A percentile compares a stretch with the other conserved stretches of the same genome.
Conservation (phyloP, 1,284 basidiomycete species). For the Neolentinus lepideus region DNA sequence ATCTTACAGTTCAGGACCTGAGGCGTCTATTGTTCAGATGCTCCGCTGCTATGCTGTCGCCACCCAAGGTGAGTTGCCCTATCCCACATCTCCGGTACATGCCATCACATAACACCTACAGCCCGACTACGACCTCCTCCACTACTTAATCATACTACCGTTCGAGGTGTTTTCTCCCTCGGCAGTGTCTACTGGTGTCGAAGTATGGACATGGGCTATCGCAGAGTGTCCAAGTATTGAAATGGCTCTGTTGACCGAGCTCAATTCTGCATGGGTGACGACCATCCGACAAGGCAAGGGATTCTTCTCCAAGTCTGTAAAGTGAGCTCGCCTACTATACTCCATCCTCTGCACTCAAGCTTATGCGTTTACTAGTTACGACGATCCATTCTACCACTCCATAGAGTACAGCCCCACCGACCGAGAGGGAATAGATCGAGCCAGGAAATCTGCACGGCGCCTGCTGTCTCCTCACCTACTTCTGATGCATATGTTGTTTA, state of each 20-base stretch:
- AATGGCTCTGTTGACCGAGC: constrained; percentile 77
- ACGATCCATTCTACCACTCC: constrained; percentile 83
- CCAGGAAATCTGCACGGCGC: constrained; percentile 63
- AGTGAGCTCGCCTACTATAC: constrained; percentile 46
- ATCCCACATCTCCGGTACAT: not conserved
- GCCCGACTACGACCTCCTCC: constrained; percentile 84
- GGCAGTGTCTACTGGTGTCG: constrained; percentile 81
- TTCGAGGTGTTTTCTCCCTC: constrained; percentile 87
- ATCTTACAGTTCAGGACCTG: constrained; percentile 73
- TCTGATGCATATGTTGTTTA: constrained; percentile 86
- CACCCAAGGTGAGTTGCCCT: constrained; percentile 45
- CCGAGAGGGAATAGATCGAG: constrained; percentile 76
- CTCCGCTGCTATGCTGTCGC: constrained; percentile 64
- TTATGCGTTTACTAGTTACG: constrained; percentile 43
- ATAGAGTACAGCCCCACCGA: constrained; percentile 91
- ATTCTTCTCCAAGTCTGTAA: constrained; percentile 74
- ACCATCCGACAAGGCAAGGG: constrained; percentile 77
- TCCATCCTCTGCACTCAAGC: constrained; percentile 2
- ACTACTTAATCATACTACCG: constrained; percentile 85
- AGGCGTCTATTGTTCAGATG: constrained; percentile 85
- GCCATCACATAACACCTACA: constrained; percentile 20
- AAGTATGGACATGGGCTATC: constrained; percentile 97
- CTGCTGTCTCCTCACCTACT: constrained; percentile 80
- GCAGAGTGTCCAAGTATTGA: constrained; percentile 77
- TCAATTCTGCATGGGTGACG: constrained; percentile 82